Base-by-base conservation (phyloP, 2,329 filamentous ascomycete genomes). In the Colletotrichum tofieldiae region DNA sequence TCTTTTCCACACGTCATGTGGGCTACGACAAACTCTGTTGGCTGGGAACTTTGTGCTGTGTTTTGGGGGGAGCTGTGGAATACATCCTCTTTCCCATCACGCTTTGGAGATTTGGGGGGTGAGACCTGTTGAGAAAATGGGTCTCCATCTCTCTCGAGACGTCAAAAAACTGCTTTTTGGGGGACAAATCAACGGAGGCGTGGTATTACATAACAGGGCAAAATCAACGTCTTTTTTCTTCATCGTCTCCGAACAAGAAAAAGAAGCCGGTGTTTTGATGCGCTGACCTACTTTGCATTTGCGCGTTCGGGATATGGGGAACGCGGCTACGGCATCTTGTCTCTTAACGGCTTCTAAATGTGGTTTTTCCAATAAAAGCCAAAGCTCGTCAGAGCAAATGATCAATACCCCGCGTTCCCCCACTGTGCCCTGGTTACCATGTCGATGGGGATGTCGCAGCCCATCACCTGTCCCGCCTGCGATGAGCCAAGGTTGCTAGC, bases 271-370 rank as follows among this genome's bases (percentile, higher is more conserved):
- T 47, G 39, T 65, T 32, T 72, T 65, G 3, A 58, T 58, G 69
- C 69, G 70, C 58, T 71, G 73, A 65, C 59, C 63, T 51, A 58
- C 61, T 67, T 81, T 84, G 82, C 82, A 84, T 83, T 85, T 78
- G 83, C 81, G 83, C 83, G 83, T 84, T 84, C 82, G 78, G 83
- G 82, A 82, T 79, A 70, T 67, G 82, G 80, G 83, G 81, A 84
- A 84, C 82, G 83, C 81, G 81, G 81, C 81, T 82, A 82, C 79
- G 81, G 80, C 73, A 75, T 75, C 72, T 72, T 74, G 73, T 75
- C 73, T 74, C 72, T 74, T 72, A 37, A 70, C 72, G 73, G 72
- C 68, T 75, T 64, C 71, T 52, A 63, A 32, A 70, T 68, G 73
- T 74, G 73, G 73, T 74, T 72, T 65, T 72, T 80, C 83, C 78